Percentiles rank a stretch among this genome's conserved stretches.
Evolutionary conservation across 2,329 filamentous ascomycete genomes (phyloP).

Genomic region (Hymenoscyphus salicellus): DNA sequence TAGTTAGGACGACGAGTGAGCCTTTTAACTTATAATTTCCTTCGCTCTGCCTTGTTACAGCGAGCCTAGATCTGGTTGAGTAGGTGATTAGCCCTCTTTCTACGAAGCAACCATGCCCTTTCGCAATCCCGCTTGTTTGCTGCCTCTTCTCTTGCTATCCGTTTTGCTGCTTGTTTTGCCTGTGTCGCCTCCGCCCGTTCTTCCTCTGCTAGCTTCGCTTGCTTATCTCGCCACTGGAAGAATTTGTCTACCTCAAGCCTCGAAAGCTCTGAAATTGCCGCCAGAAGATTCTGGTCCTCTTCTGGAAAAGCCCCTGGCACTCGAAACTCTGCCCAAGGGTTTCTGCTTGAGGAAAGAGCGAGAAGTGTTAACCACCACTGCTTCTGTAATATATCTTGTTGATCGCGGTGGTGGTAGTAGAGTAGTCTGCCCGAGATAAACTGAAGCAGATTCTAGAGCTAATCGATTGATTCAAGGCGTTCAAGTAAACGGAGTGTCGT

Average conservation of each 20-base stretch:
- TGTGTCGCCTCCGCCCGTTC: not conserved
- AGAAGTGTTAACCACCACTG: not conserved
- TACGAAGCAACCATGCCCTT: too few relatives aligned
- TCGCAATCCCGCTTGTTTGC: too few relatives aligned
- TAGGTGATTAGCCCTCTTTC: too few relatives aligned
- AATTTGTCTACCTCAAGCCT: not conserved
- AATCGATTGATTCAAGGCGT: not conserved
- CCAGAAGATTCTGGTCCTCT: not conserved
- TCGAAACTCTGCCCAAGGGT: not conserved
- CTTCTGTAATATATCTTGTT: not conserved
- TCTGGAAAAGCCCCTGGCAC: not conserved
- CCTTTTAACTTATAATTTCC: too few relatives aligned
- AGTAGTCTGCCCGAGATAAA: not conserved
- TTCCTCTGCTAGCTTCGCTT: not conserved
- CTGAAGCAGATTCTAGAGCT: not conserved
- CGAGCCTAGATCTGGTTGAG: too few relatives aligned
- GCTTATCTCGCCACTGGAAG: too few relatives aligned
- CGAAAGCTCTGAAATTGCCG: not conserved
- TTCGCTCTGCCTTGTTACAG: too few relatives aligned
- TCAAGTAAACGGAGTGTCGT: not conserved
- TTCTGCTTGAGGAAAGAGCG: not conserved
- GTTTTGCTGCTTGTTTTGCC: not conserved
- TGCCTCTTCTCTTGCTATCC: too few relatives aligned
- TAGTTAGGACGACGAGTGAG: too few relatives aligned
- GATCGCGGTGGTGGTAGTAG: not conserved